A percentile compares a stretch with the other conserved stretches of the same genome.
Conservation (phyloP, 2,329 filamentous ascomycete species). For the Celoporthe dispersa region DNA sequence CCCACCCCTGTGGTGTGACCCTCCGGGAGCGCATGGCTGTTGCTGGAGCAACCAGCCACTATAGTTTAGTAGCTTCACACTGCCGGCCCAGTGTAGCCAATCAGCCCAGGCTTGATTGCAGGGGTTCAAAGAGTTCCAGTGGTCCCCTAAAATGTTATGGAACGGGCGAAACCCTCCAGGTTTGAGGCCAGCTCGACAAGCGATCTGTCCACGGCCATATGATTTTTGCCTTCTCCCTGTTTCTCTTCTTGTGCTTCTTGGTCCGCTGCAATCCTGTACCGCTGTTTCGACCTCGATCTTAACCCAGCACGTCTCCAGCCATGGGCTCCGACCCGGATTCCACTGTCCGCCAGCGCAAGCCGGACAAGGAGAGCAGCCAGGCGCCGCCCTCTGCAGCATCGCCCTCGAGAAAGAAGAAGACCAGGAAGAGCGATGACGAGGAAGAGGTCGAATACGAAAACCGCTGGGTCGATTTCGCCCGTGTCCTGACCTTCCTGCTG, state of each 20-base stretch:
- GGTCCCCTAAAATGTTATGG: not conserved
- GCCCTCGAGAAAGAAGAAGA: conserved; percentile 30
- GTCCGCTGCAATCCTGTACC: not conserved
- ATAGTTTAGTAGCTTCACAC: not conserved
- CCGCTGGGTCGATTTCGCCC: conserved; percentile 67
- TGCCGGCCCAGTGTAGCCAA: conserved; percentile 7
- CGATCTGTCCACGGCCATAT: conserved; percentile 3
- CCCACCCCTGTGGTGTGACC: not conserved
- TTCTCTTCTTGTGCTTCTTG: not conserved
- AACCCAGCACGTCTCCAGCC: not conserved
- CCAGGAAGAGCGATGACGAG: conserved; percentile 59
- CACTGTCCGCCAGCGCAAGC: conserved; percentile 28
- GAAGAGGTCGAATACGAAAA: conserved; percentile 63
- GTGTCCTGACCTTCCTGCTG: conserved; percentile 69
- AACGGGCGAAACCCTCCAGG: not conserved
- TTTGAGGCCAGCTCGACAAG: not conserved
- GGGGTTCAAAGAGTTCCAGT: not conserved
- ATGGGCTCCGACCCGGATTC: conserved; percentile 27
- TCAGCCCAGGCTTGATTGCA: conserved; percentile 11
- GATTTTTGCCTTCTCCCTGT: not conserved
- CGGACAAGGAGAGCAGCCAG: conserved; percentile 8
- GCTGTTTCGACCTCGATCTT: not conserved
- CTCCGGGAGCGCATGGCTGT: conserved; percentile 1
- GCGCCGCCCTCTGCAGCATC: not conserved
- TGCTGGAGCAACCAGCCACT: conserved; percentile 17